Evolutionary conservation across 371 early-diverging fungal genomes (phyloP), one percentile per base, ranked within the genome.

Genomic region (Saksenaea vasiformis): DNA sequence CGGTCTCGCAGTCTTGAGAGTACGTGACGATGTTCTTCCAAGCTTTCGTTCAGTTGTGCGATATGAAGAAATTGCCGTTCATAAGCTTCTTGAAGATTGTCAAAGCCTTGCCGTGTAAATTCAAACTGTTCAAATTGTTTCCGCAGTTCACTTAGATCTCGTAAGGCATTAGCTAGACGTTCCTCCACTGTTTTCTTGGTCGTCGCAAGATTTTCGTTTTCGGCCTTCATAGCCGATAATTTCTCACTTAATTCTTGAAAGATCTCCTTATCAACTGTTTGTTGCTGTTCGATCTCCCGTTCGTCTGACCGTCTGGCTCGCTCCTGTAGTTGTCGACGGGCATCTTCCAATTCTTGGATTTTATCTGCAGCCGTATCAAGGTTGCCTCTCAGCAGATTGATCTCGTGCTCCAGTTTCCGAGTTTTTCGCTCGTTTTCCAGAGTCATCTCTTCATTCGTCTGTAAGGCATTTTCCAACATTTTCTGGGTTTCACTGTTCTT

Each of bases 401-500:
- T 79, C 47, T 82, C 82, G 15, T 68, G 28, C 56, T 78, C 71
- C 8, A 80, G 54, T 43, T 74, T 72, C 14, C 72, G 66, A 24
- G 72, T 67, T 7, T 68, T 65, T 34, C 68, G 62, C 19, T 71
- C 55, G 14, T 74, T 64, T 13, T 37, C 56, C 28, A 70, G 69
- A 26, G 60, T 38, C 7, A 65, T 47, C 1, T 54, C 27, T 11
- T 70, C 61, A 1, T 68, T 62, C 35, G 71, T 61, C 9, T 72
- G 56, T 28, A 71, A 55, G 3, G 72, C 68, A n/a, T 69, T 59
- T 11, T 78, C 77, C n/a, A 80, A 39, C 65, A 69, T 54, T 5
- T 36, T 51, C 24, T 76, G 67, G 19, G 76, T 60, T 26, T 80
- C 81, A n/a, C 67, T 69, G 43, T 80, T 80, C 54, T 76, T 78